Conservation (phyloP, 495 filamentous ascomycete genomes). For the Hypoxylon rickii region DNA sequence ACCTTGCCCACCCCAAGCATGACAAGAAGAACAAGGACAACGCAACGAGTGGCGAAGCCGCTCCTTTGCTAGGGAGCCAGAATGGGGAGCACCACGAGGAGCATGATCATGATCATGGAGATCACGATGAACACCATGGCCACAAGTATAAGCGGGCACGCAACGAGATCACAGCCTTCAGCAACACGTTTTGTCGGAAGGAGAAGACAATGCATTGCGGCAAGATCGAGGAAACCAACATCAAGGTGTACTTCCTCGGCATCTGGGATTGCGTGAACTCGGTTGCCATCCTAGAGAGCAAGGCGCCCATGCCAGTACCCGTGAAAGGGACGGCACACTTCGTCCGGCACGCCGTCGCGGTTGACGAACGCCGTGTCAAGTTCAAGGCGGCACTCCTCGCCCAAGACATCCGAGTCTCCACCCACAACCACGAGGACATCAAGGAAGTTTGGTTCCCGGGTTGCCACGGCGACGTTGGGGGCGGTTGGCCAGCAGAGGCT, state of each 20-base stretch:
- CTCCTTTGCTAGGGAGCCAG: constrained; percentile 40
- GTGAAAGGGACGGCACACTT: constrained; percentile 38
- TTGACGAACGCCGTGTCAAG: constrained; percentile 54
- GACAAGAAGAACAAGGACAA: constrained; percentile 7
- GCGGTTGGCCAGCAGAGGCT: constrained; percentile 34
- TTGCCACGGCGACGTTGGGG: constrained; percentile 51
- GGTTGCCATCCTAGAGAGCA: constrained; percentile 38
- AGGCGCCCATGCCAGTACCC: constrained; percentile 51
- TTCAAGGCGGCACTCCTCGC: constrained; percentile 43
- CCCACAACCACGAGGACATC: constrained; percentile 31
- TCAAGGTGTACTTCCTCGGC: constrained; percentile 47
- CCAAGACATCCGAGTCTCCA: constrained; percentile 30
- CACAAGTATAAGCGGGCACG: constrained; percentile 30
- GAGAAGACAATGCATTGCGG: constrained; percentile 29
- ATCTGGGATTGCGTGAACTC: constrained; percentile 54
- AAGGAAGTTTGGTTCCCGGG: constrained; percentile 43
- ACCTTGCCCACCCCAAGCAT: not conserved
- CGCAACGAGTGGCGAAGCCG: constrained; percentile 8
- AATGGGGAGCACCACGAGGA: constrained; percentile 38
- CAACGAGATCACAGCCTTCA: constrained; percentile 46
- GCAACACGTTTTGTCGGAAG: constrained; percentile 47
- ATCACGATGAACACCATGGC: constrained; percentile 27
- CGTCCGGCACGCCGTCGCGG: constrained; percentile 50
- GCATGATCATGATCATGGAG: constrained; percentile 34
- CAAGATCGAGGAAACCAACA: constrained; percentile 29